phyloP scores from a whole-genome alignment of 164 flowering plant species.

The Vitis rupestris region DNA sequence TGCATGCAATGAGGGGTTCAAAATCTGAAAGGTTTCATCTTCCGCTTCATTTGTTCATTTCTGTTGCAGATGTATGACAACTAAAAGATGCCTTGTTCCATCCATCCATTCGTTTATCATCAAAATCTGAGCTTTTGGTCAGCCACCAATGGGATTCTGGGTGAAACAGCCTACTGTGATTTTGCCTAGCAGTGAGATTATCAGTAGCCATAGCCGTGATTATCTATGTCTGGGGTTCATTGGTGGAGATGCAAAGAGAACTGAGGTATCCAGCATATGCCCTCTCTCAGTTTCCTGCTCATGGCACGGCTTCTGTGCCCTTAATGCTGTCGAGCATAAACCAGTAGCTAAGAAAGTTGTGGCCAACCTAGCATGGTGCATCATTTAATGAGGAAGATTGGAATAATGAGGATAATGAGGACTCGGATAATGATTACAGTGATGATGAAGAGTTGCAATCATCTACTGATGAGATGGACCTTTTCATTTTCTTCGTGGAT shows the following conservation, averaged over 20 bases:
- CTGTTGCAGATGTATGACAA: slow-evolving; percentile 15
- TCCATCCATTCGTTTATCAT: neutral
- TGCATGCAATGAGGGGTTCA: slow-evolving; percentile 12
- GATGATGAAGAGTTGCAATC: slow-evolving; percentile 97
- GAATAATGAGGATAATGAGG: slow-evolving; percentile 54
- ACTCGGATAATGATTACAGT: slow-evolving; percentile 87
- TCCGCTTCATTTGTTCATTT: slow-evolving; percentile 15
- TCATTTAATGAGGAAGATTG: too few relatives aligned
- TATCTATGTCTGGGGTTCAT: slow-evolving; percentile 33
- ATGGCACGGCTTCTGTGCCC: slow-evolving; percentile 42
- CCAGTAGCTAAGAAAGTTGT: slow-evolving; percentile 73
- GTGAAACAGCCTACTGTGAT: neutral
- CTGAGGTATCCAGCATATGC: slow-evolving; percentile 50
- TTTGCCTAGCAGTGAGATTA: slow-evolving; percentile 16
- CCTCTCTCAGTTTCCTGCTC: slow-evolving; percentile 43
- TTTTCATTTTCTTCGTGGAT: slow-evolving; percentile 88
- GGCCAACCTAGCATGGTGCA: slow-evolving; percentile 24
- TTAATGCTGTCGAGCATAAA: slow-evolving; percentile 60
- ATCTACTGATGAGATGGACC: slow-evolving; percentile 95
- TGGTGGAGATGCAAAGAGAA: slow-evolving; percentile 62
- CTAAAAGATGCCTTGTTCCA: neutral
- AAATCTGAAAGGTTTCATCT: slow-evolving; percentile 7
- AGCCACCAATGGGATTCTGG: too few relatives aligned
- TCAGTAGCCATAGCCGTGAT: slow-evolving; percentile 22
- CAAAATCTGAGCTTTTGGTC: neutral